Evolutionary conservation across 768 basidiomycete genomes (phyloP), one percentile per base, ranked within the genome.

Genomic region (Galerina marginata): DNA sequence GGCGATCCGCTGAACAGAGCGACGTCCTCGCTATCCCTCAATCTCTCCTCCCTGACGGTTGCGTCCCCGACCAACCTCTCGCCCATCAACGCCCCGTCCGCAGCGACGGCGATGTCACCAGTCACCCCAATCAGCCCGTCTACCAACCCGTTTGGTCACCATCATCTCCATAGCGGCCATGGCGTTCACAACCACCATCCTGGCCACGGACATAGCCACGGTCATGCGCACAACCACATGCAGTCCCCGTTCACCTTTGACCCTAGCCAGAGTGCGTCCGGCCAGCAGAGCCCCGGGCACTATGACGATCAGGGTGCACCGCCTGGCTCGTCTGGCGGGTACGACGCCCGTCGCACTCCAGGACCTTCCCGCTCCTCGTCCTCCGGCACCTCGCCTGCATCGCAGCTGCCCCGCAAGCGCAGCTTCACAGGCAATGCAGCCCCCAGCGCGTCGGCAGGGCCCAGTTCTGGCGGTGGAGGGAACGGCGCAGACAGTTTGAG

Each of bases 321-420:
- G 62, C 68, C 65, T 25, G 50, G 65, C 9, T 70, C 72, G 26
- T 61, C 76, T 47, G 61, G 74, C 64, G 51, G 67, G 46, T 61
- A 74, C 72, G 67, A 65, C 60, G 47, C 58, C 52, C 59, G 66
- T n/a, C 67, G 67, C 47, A 67, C 68, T 33, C 65, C 70, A 23
- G 61, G 66, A 44, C 59, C 66, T 39, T 63, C 69, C 42, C 61
- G 65, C 58, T 79, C 86, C 20, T 79, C 84, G 29, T 82, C 85
- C 23, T 81, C 86, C 1, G 77, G 79, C 9, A 73, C 79, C 58
- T 83, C 65, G n/a, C 46, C 86, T 52, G 82, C 82, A 45, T 79
- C 87, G 10, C 85, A 86, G 14, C 78, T 89, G 9, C 86, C 88
- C 1, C 78, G 88, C 39, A 91, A 91, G 72, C 81, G 90, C 59